phyloP scores from a whole-genome alignment of 495 filamentous ascomycete genomes.

The Astrothelium macrocarpum region DNA sequence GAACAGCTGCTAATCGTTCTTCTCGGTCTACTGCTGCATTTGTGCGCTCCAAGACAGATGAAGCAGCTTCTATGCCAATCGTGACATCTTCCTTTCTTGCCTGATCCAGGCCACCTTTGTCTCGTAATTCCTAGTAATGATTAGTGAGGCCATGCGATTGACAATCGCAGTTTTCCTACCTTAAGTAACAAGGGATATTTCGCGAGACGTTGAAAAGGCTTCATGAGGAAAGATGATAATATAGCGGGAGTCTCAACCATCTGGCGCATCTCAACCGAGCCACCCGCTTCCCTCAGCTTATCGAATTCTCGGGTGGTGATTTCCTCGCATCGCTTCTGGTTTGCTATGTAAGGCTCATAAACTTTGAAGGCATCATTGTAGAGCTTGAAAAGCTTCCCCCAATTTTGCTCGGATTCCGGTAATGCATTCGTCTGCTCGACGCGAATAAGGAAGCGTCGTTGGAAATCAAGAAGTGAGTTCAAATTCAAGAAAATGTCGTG shows the following conservation, averaged over 20 bases:
- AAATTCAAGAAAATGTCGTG: conserved; percentile 96
- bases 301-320: conserved; percentile 52
- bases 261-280: conserved; percentile 47
- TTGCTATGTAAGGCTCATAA: conserved; percentile 95
- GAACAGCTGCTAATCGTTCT: conserved; percentile 65
- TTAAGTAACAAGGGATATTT: conserved; percentile 88
- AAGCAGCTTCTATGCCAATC: conserved; percentile 63
- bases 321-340: conserved; percentile 64
- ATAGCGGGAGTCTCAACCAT: conserved; percentile 52
- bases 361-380: conserved; percentile 73
- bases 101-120: conserved; percentile 63
- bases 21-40: conserved; percentile 86
- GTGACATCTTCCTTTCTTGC: conserved; percentile 57
- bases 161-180: conserved; percentile 39
- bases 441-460: conserved; percentile 84
- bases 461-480: conserved; percentile 88
- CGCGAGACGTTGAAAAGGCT: conserved; percentile 88
- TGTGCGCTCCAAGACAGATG: conserved; percentile 66
- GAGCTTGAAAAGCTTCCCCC: conserved; percentile 75
- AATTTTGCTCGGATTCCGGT: conserved; percentile 69
- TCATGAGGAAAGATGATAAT: conserved; percentile 83
- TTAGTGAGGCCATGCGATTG: not conserved
- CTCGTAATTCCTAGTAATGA: conserved; percentile 63
- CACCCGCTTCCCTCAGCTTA: conserved; percentile 48
- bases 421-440: conserved; percentile 90